A percentile compares a stretch with the other conserved stretches of the same genome.
Conservation (phyloP, 2,329 filamentous ascomycete species). For the Colletotrichum camelliae region DNA sequence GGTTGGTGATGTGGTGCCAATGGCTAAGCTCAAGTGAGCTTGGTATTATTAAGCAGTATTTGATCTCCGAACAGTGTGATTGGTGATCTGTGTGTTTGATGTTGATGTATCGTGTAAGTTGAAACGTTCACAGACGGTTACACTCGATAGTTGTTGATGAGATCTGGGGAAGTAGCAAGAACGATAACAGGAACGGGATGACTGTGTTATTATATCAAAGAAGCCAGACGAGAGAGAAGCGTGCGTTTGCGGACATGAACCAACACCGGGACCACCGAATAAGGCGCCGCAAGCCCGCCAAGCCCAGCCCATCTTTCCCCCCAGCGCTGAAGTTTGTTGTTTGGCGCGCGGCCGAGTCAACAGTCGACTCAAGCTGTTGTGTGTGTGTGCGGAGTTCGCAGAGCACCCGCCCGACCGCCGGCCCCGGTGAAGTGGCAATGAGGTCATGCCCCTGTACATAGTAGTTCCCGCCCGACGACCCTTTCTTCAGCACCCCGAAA, state of each 20-base stretch:
- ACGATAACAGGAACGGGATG: neutral
- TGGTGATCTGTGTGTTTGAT: neutral
- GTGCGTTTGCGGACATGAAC: neutral
- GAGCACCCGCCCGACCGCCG: conserved; percentile 13
- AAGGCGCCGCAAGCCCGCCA: neutral
- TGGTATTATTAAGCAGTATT: neutral
- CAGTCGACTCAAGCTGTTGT: neutral
- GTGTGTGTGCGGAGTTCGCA: conserved; percentile 6
- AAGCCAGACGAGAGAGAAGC: neutral
- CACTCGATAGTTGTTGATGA: neutral
- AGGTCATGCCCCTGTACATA: conserved; percentile 1
- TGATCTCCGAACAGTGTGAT: neutral
- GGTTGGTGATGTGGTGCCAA: neutral
- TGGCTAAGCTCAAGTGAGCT: conserved; percentile 1
- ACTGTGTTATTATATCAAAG: conserved; percentile 2
- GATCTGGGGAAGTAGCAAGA: neutral
- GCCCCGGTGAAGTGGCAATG: neutral
- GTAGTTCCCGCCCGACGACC: neutral
- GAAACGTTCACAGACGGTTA: neutral
- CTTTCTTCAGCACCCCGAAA: neutral
- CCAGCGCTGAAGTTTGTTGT: neutral
- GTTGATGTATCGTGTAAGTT: neutral
- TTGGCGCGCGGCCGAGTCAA: neutral
- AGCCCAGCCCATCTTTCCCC: neutral
- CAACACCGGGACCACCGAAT: neutral